Conservation (phyloP, 23 red algal genomes). For the Porphyridium purpureum region DNA sequence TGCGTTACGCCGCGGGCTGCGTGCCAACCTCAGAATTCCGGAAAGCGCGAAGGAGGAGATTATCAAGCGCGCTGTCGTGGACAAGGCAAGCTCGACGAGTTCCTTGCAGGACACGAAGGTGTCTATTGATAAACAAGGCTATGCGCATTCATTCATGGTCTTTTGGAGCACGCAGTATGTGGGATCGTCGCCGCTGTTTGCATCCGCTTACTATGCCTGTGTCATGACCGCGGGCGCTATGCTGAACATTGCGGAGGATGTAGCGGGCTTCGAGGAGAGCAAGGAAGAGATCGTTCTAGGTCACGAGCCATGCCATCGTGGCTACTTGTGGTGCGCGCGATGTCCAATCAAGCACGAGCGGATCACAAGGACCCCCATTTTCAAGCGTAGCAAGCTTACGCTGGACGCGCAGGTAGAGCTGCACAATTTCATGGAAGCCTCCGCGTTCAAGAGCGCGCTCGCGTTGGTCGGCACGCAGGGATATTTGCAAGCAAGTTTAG, state of each 20-base stretch:
- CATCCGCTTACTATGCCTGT: conserved; percentile 7
- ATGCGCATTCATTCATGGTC: conserved; percentile 1
- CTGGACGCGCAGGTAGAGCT: conserved; percentile 1
- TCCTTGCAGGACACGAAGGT: conserved; percentile 7
- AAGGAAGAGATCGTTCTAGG: neutral
- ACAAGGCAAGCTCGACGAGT: conserved; percentile 1
- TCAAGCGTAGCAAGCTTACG: conserved; percentile 9
- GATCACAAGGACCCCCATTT: conserved; percentile 5
- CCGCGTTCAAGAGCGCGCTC: too few species aligned
- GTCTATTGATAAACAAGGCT: neutral
- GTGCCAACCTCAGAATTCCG: conserved; percentile 5
- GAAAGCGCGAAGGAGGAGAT: conserved; percentile 1
- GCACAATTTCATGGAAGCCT: conserved; percentile 13
- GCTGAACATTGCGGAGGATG: conserved; percentile 3
- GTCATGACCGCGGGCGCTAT: conserved; percentile 12
- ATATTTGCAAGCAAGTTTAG: too few species aligned
- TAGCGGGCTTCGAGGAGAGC: conserved; percentile 6
- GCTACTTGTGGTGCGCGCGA: conserved; percentile 1
- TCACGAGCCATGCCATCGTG: conserved; percentile 2
- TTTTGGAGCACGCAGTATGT: conserved; percentile 14
- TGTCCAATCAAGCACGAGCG: conserved; percentile 6
- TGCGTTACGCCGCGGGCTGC: neutral
- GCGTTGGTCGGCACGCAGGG: too few species aligned
- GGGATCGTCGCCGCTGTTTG: neutral
- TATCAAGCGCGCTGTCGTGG: conserved; percentile 8